Evolutionary conservation across 2,329 filamentous ascomycete genomes (phyloP).

Genomic region (Claviceps quebecensis): DNA sequence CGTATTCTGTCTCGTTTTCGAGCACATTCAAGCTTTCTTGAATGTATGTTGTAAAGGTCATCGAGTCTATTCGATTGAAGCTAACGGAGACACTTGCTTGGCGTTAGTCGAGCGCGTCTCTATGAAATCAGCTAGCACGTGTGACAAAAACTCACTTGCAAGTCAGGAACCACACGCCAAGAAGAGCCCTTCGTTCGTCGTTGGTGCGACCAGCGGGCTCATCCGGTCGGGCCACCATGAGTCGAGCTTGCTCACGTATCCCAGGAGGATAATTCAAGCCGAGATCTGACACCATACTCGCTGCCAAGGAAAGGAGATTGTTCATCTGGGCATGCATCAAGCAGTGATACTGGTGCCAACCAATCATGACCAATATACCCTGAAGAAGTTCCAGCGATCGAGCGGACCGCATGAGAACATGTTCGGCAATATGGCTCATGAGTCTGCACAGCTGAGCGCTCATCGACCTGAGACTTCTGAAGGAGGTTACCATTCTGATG

Average conservation of each 20-base stretch:
- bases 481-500: constrained; percentile 35
- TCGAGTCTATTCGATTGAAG: constrained; percentile 30
- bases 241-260: constrained; percentile 25
- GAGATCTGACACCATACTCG: constrained; percentile 32
- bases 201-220: constrained; percentile 27
- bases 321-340: constrained; percentile 37
- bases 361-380: constrained; percentile 33
- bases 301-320: constrained; percentile 34
- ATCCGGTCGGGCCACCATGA: constrained; percentile 28
- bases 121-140: neutral
- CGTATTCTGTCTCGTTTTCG: constrained; percentile 27
- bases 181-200: constrained; percentile 37
- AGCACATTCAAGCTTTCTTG: constrained; percentile 35
- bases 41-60: constrained; percentile 38
- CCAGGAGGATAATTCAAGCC: constrained; percentile 28
- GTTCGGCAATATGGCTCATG: constrained; percentile 31
- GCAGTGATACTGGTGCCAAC: constrained; percentile 41
- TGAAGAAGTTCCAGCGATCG: constrained; percentile 35
- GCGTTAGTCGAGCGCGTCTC: neutral
- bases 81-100: constrained; percentile 24
- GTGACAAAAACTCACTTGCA: constrained; percentile 28
- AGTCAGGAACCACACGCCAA: constrained; percentile 40
- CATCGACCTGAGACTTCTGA: constrained; percentile 32
- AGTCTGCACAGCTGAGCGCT: constrained; percentile 34
- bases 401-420: constrained; percentile 34